Conservation (phyloP, 345 rosid genomes). For the Sonneratia alba region DNA sequence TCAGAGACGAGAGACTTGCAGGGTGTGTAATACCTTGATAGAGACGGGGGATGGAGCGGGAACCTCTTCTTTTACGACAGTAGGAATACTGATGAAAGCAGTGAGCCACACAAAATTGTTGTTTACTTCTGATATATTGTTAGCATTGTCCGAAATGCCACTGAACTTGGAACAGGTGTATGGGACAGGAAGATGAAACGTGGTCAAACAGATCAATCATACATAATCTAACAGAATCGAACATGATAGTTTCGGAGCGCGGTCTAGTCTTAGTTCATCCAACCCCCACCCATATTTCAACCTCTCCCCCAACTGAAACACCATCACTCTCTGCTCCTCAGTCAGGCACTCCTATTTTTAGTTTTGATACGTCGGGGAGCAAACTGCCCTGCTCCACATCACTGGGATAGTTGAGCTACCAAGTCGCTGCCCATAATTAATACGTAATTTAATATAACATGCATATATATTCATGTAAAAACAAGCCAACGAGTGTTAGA, state of each 20-base stretch:
- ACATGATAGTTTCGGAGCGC: not conserved
- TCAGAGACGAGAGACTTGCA: not conserved
- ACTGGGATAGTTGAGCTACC: not conserved
- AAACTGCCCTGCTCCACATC: not conserved
- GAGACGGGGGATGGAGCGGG: not conserved
- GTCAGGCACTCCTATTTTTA: too few species aligned
- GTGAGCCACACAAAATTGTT: too few species aligned
- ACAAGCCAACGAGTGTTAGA: too few species aligned
- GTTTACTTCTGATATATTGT: not conserved
- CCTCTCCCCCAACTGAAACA: conserved; percentile 3
- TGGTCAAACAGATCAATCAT: not conserved
- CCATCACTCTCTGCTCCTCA: not conserved
- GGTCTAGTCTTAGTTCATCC: not conserved
- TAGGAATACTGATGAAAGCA: too few species aligned
- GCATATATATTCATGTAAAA: too few species aligned
- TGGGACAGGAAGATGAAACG: not conserved
- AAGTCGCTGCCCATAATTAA: not conserved
- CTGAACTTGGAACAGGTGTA: not conserved
- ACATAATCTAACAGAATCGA: too few species aligned
- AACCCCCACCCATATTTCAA: not conserved
- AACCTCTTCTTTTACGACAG: not conserved
- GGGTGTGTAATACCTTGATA: not conserved
- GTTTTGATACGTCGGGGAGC: too few species aligned
- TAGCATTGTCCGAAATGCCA: not conserved
- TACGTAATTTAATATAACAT: not conserved